Percentiles rank a stretch among this genome's conserved stretches.
phyloP scores from a whole-genome alignment of 2,329 filamentous ascomycete species.

The Gnomoniopsis sp. region DNA sequence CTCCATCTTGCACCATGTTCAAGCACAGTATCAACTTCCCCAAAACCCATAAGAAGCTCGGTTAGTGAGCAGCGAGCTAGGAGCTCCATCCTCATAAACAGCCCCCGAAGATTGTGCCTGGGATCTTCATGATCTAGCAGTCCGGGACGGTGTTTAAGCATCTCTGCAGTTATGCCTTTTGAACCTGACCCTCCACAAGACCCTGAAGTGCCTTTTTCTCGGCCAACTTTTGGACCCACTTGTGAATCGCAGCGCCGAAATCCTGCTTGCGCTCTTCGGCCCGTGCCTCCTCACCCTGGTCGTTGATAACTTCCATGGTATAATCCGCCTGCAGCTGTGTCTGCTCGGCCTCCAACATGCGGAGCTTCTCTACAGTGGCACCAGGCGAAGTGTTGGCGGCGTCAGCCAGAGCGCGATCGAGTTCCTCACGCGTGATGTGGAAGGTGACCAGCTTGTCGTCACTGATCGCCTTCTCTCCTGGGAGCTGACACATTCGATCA shows the following conservation, averaged over 20 bases:
- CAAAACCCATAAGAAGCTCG: too few species aligned
- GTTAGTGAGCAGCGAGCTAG: too few species aligned
- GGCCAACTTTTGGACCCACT: constrained; percentile 67
- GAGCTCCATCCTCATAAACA: too few species aligned
- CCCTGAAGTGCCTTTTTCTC: constrained; percentile 59
- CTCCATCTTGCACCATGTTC: too few species aligned
- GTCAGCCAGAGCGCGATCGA: neutral
- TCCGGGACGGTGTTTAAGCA: too few species aligned
- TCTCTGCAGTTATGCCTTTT: too few species aligned
- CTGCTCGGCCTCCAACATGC: constrained; percentile 38
- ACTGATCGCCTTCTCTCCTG: neutral
- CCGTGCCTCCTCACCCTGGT: constrained; percentile 47
- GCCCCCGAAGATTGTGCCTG: too few species aligned
- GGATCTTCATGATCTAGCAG: too few species aligned
- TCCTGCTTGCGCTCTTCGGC: constrained; percentile 60
- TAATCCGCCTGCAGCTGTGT: constrained; percentile 42
- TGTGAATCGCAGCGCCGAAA: constrained; percentile 65
- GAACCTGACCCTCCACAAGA: constrained; percentile 19
- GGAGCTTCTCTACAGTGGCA: constrained; percentile 15
- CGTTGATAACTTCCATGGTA: constrained; percentile 41
- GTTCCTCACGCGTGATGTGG: constrained; percentile 1
- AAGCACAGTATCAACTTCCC: too few species aligned
- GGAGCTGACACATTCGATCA: neutral
- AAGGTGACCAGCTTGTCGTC: constrained; percentile 5
- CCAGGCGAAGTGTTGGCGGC: neutral